phyloP scores from a whole-genome alignment of 345 rosid species.

The Aquilaria yunnanensis region DNA sequence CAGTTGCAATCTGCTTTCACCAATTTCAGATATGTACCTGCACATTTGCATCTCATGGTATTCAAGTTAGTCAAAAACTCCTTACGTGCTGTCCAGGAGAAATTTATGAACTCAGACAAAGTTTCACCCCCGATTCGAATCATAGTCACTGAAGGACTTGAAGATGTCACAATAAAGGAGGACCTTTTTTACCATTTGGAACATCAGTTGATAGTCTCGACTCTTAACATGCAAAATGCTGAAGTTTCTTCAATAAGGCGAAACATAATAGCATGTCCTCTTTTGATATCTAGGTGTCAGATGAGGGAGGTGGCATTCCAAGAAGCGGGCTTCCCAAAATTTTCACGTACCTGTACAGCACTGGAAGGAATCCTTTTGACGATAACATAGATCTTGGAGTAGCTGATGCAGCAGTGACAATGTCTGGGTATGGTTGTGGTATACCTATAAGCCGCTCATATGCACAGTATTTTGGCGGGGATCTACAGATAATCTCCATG shows the following conservation, averaged over 20 bases:
- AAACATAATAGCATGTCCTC: constrained; percentile 7
- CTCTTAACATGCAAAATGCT: not conserved
- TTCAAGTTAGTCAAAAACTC: constrained; percentile 96
- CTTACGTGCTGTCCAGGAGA: constrained; percentile 90
- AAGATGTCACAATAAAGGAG: constrained; percentile 95
- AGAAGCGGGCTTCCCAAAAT: constrained; percentile 97
- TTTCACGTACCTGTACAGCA: constrained; percentile 92
- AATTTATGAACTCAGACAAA: constrained; percentile 66
- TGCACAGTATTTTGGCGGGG: constrained; percentile 96
- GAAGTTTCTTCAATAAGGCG: not conserved
- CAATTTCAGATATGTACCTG: constrained; percentile 62
- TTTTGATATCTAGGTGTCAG: constrained; percentile 55
- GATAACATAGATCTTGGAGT: constrained; percentile 55
- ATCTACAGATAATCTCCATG: constrained; percentile 90
- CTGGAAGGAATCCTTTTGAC: constrained; percentile 83
- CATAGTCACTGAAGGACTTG: constrained; percentile 89
- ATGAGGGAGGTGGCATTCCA: constrained; percentile 96
- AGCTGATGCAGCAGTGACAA: constrained; percentile 50
- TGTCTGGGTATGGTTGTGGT: constrained; percentile 98
- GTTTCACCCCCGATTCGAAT: constrained; percentile 72
- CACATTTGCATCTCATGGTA: constrained; percentile 92
- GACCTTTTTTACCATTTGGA: not conserved
- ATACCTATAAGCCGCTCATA: constrained; percentile 92
- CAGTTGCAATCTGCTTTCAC: constrained; percentile 9
- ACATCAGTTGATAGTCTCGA: too few species aligned